Evolutionary conservation across 2,329 filamentous ascomycete species (phyloP), one percentile per base, ranked within the genome.

Genomic region (Ustulina deusta): DNA sequence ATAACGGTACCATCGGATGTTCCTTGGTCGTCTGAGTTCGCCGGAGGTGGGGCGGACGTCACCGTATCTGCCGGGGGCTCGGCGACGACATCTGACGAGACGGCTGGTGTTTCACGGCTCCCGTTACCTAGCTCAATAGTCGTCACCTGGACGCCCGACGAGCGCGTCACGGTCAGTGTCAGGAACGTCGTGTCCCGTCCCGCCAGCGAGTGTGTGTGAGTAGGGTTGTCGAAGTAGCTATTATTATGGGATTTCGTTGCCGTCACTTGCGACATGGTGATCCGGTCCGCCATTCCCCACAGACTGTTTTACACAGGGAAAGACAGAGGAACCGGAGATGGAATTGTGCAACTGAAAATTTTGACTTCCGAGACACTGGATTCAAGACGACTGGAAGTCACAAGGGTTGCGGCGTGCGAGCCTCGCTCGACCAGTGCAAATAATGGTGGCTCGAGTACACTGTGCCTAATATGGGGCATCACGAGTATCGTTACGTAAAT

Each of bases 41-140:
- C 1, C 1, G 44, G n/a, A 2, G 61, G 29, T 15, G 51, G 61
- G 13, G n/a, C 42, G 15, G 61, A 15, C 29, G 36, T 22, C 15
- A 32, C 32, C 17, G 55, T 27, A 32, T 44, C 54, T 29, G 61
- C 46, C 0, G 55, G n/a, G 6, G 46, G 32, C 32, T 36, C 36
- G 25, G 46, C 36, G 10, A 29, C 11, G 22, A 32, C 15, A 17
- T 36, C 17, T 4, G 32, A 22, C 25, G 40, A 32, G 52, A 25
- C 25, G 15, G 17, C 38, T 6, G 58, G 25, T 32, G 51, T 51
- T 3, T 17, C 38, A 4, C n/a, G 22, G 11, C 52, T 25, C 29
- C 63, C 59, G 27, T 69, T 69, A 1, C 67, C 67, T 1, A 69
- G 60, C 67, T 60, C 59, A 13, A 69, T 66, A 22, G 59, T 66